Evolutionary conservation across 805 yeast species (phyloP), one percentile per base, ranked within the genome.

Genomic region (Grigorovia transvaalensis): DNA sequence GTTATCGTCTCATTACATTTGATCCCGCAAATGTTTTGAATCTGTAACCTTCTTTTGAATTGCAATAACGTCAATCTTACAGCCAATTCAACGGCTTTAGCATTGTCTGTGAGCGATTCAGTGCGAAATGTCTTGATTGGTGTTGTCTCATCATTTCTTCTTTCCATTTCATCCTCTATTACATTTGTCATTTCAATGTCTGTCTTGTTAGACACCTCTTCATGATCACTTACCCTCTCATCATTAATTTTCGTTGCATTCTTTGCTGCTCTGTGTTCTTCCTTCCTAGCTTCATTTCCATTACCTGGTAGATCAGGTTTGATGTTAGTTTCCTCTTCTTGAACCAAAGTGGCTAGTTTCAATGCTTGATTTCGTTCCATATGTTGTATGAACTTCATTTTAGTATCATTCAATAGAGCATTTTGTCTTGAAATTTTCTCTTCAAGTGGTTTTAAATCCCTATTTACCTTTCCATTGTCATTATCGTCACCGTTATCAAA

Each of bases 281-380:
- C 88, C 4, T 33, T 33, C 15, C 2, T 19, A 18, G 23, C 23
- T 9, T 20, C 33, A 6, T 40, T 38, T 4, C 30, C 19, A 1
- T 42, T 43, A 9, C 15, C 20, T 2, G 19, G 9, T 11, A 7
- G 27, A 8, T 23, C 19, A 2, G 47, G 54, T 45, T 49, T 1
- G 49, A 9, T 29, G 54, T 52, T 9, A 57, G 60, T 40, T 58
- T 79, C 88, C 56, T 80, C 81, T 45, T 70, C 73, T 53, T 81
- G 80, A 0, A 80, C 87, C 18, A 77, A 56, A 52, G 76, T 73
- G 0, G 86, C 87, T 54, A 81, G 61, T 54, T 75, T 75, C 57
- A 80, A 66, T 1, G 88, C 82, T 62, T 84, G 90, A 1, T 82
- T 71, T 49, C 85, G 74, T 63, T 84, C 90, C 35, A 78, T 62